Percentiles rank a stretch among this genome's conserved stretches.
These are phyloP conservation scores for Rhodosporidiobolus odoratus DNA, from an alignment of 768 basidiomycete genomes.

Conservation along the genomic window DNA sequence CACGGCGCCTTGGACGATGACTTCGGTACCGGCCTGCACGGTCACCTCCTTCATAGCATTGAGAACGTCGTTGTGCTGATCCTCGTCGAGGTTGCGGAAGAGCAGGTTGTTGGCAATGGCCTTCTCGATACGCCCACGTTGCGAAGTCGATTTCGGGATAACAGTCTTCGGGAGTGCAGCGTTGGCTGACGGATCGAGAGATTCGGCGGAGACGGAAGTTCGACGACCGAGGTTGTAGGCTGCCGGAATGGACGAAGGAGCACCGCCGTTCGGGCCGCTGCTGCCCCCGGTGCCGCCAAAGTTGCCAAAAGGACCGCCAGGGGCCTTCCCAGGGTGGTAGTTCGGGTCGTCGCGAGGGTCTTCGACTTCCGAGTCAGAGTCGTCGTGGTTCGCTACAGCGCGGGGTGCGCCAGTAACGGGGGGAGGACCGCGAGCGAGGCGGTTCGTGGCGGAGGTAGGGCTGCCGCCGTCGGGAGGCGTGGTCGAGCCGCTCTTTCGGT, in stretches of 20 bases:
- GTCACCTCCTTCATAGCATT: conserved; percentile 89
- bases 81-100: conserved; percentile 93
- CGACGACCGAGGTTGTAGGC: conserved; percentile 75
- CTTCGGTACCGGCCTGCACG: conserved; percentile 68
- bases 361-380: conserved; percentile 32
- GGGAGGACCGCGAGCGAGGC: background rate
- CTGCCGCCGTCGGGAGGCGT: conserved; percentile 14
- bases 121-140: conserved; percentile 76
- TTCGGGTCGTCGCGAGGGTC: conserved; percentile 39
- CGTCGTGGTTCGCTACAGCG: conserved; percentile 2
- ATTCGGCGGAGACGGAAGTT: conserved; percentile 92
- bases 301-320: conserved; percentile 18
- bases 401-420: background rate
- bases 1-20: conserved; percentile 93
- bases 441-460: background rate
- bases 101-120: conserved; percentile 86
- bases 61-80: conserved; percentile 85
- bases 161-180: conserved; percentile 48
- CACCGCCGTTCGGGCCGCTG: background rate
- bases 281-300: background rate
- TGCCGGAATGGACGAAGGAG: conserved; percentile 56
- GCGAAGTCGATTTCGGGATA: conserved; percentile 79
- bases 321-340: conserved; percentile 22
- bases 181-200: conserved; percentile 73
- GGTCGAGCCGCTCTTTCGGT: conserved; percentile 26